Conservation (phyloP, 768 basidiomycete species). For the Symmetrospora coprosmae region DNA sequence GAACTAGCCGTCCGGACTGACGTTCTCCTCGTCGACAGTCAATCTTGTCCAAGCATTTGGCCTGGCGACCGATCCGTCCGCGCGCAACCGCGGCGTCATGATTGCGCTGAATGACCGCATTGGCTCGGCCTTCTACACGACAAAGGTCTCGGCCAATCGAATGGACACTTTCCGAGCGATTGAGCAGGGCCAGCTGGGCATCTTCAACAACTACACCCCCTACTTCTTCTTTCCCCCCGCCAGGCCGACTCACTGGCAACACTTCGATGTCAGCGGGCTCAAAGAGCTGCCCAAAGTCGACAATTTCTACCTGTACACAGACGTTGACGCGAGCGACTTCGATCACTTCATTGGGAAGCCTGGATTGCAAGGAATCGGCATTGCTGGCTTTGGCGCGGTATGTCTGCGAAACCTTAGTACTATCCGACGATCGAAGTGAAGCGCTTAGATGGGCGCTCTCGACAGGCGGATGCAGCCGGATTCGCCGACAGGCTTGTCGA, state of each 20-base stretch:
- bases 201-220: constrained; percentile 25
- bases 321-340: background rate
- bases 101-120: constrained; percentile 37
- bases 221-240: constrained; percentile 33
- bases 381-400: background rate
- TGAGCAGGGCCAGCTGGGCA: constrained; percentile 36
- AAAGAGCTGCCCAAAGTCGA: constrained; percentile 26
- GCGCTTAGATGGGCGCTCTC: background rate
- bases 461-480: background rate
- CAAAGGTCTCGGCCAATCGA: constrained; percentile 33
- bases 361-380: background rate
- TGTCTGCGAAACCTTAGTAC: background rate
- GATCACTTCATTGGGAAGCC: background rate
- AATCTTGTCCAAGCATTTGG: constrained; percentile 2
- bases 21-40: constrained; percentile 31
- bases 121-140: constrained; percentile 33
- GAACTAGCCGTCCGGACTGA: constrained; percentile 35
- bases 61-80: background rate
- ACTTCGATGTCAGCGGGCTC: constrained; percentile 23
- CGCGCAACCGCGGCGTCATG: constrained; percentile 31
- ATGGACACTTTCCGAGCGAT: constrained; percentile 34
- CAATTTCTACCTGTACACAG: constrained; percentile 25
- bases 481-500: background rate
- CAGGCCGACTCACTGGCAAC: constrained; percentile 32
- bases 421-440: background rate